Base-by-base conservation (phyloP, 176 grass and related monocot species). In the Zea mays region DNA sequence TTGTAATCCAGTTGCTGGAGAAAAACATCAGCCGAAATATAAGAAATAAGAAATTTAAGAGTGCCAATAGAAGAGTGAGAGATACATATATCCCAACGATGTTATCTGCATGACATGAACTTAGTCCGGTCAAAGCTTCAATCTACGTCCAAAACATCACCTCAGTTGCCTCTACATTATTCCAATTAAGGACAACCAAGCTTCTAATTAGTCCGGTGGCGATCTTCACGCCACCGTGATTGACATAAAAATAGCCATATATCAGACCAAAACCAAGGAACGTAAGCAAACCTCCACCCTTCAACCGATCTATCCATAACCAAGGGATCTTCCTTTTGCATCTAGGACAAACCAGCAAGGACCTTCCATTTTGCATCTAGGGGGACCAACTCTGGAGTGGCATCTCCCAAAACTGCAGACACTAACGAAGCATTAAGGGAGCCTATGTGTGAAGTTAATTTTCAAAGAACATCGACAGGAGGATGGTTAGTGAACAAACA, bases 261-360 rank as follows among this genome's bases (percentile, higher is more conserved):
- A 39, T 3, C 38, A 39, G 4, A 39, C 4, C 4, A 36, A 34
- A 57, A 19, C 4, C 17, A n/a, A 34, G 3, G 4, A n/a, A 8
- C 15, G 12, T 37, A 69, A 42, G 42, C 62, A 74, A 85, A 74
- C 83, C 76, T 85, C 73, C 8, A 39, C 69, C 8, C 44, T 15
- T 61, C 41, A 67, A 67, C n/a, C 10, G 27, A 43, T 41, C 52
- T 51, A 33, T 37, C 69, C 43, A 48, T 39, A 39, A 39, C 27
- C 27, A 27, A 78, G 1, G 15, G 7, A n/a, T 15, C 10, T 10
- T 68, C 61, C 47, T 62, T 35, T 15, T 57, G 9, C 38, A 54
- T 46, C 69, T 50, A 27, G 17, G 11, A 72, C 33, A 76, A 21
- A 72, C 27, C 27, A 27, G 27, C 27, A 27, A 27, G 27, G 27